Base-by-base conservation (phyloP, 768 basidiomycete genomes). In the Gyrodon lividus region DNA sequence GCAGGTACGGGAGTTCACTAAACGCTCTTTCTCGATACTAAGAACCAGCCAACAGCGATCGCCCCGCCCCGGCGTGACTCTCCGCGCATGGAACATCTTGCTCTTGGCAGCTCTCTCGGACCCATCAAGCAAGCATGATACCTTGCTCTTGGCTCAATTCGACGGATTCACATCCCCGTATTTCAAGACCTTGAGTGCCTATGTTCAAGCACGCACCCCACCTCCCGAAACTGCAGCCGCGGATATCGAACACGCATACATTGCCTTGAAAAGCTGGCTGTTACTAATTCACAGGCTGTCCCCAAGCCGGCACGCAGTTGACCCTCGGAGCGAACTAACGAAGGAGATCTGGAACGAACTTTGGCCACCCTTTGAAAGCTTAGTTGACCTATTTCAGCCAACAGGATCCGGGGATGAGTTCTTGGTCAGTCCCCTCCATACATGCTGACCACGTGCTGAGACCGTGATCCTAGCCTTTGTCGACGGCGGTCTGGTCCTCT, bases 211-310 rank as follows among this genome's bases (percentile, higher is more conserved):
- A 9, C 70, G 73, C 2, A 64, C 66, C 5, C 61, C 62, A 33
- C 63, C 71, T 12, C 62, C 73, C 9, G 77, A 81, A 26, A 62
- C 71, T 5, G 77, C 77, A 5, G 77, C 78, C 30, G 72, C 75
- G 0, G 84, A 86, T 54, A 74, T 89, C 41, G 87, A 87, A 61
- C 78, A 84, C 58, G 84, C 83, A 2, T 86, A 84, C 59, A 76
- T 82, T 24, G 74, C 84, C 0, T 77, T 88, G 59, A 88, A 87
- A 60, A 67, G 87, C 1, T 90, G 88, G 88, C 62, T 90, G 8
- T 67, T 88, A 52, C 67, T 88, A 12, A 80, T 78, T 2, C 72
- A 77, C 68, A 55, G 60, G 33, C 12, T 57, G 13, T 49, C 64
- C 24, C n/a, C 30, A 26, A 42, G 39, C n/a, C 42, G 59, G 17